A percentile compares a stretch with the other conserved stretches of the same genome.
These are phyloP conservation scores for Chlamydomonas applanata DNA, from an alignment of 139 green algal genomes.

Conservation along the genomic window DNA sequence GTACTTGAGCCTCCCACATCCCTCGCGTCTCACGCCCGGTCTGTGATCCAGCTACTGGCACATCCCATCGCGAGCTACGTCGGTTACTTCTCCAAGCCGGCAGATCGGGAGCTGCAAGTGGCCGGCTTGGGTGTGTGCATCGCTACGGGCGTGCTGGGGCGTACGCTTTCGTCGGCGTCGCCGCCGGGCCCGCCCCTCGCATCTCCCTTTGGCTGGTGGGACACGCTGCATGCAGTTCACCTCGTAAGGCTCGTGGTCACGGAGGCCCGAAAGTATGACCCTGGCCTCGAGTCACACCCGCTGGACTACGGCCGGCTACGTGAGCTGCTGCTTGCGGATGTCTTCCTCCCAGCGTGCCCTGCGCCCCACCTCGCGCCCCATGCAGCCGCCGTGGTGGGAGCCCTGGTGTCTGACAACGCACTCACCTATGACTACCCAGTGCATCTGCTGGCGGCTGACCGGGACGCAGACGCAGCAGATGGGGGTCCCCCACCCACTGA, in stretches of 20 bases:
- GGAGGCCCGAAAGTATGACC: no score
- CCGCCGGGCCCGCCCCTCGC: neutral
- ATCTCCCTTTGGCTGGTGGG: neutral
- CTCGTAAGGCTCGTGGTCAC: no score
- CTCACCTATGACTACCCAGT: neutral
- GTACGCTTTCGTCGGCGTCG: neutral
- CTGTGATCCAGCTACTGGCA: constrained; percentile 15
- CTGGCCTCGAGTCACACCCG: neutral
- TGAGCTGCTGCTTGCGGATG: constrained; percentile 6
- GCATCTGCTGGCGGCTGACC: neutral
- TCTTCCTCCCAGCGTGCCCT: neutral
- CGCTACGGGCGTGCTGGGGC: neutral
- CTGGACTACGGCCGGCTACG: neutral
- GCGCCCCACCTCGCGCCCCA: neutral
- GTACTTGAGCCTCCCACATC: constrained; percentile 16
- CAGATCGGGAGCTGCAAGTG: neutral
- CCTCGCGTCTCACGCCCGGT: neutral
- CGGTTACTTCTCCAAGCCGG: constrained; percentile 1
- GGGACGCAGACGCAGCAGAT: neutral
- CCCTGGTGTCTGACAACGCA: neutral
- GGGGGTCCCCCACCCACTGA: neutral
- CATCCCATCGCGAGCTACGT: neutral
- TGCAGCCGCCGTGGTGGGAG: neutral
- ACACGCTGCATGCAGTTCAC: no score
- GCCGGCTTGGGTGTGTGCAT: neutral